Percentiles rank a stretch among this genome's conserved stretches.
Evolutionary conservation across 257 asterid species (phyloP).

Genomic region (Solanum peruvianum): DNA sequence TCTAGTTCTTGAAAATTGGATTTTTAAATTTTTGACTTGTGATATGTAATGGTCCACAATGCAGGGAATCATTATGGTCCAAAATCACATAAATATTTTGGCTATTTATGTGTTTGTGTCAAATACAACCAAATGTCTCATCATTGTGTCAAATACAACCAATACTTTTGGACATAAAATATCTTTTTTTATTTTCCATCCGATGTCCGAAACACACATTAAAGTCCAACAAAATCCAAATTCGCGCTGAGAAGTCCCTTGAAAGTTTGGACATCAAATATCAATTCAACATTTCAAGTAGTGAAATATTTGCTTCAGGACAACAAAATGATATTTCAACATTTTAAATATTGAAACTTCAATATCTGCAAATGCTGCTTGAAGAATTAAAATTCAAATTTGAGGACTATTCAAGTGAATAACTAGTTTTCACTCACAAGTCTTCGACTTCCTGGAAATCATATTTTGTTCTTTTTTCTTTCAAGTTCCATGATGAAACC

Average conservation of each 20-base stretch:
- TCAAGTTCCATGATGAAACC: neutral
- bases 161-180: neutral
- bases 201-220: neutral
- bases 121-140: neutral
- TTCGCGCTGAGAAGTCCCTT: fast-evolving
- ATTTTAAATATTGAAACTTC: neutral
- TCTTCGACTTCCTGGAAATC: neutral
- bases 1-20: neutral
- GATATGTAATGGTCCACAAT: neutral
- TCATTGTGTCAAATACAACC: neutral
- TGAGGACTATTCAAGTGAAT: neutral
- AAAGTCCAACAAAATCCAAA: no score
- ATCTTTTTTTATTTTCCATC: no score
- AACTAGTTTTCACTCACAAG: neutral
- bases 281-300: neutral
- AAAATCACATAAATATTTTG: neutral
- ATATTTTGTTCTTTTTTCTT: neutral
- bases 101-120: neutral
- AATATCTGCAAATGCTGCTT: neutral
- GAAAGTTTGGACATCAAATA: neutral
- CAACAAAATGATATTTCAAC: neutral
- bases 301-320: neutral
- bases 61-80: neutral
- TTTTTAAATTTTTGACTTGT: neutral
- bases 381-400: neutral